Evolutionary conservation across 2,329 filamentous ascomycete genomes (phyloP).

Genomic region (Ophiostoma himal-ulmi): DNA sequence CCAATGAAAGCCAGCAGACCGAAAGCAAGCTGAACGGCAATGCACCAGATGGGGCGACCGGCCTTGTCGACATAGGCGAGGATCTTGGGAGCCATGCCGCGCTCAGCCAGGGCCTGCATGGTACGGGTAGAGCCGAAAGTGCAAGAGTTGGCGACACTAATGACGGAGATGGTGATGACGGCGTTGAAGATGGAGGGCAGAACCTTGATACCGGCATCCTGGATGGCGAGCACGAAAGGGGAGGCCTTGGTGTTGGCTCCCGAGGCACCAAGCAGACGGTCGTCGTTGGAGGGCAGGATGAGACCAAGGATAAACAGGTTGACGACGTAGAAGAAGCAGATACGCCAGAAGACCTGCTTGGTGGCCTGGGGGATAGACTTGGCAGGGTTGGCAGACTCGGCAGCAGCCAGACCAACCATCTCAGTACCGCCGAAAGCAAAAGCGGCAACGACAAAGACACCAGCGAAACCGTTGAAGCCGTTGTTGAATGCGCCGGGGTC

Average conservation of each 20-base stretch:
- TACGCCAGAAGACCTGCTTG: conserved; percentile 52
- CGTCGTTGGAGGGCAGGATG: conserved; percentile 42
- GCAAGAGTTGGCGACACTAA: conserved; percentile 48
- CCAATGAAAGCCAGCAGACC: conserved; percentile 56
- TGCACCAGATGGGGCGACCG: conserved; percentile 54
- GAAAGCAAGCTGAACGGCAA: conserved; percentile 48
- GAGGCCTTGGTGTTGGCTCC: conserved; percentile 42
- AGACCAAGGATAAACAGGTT: conserved; percentile 48
- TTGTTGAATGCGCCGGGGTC: conserved; percentile 50
- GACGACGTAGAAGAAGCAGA: conserved; percentile 48
- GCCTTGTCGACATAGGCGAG: conserved; percentile 56
- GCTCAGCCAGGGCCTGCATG: conserved; percentile 45
- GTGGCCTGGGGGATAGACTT: conserved; percentile 45
- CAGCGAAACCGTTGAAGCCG: conserved; percentile 46
- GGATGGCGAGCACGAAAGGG: conserved; percentile 48
- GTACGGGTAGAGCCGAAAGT: conserved; percentile 48
- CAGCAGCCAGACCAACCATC: conserved; percentile 47
- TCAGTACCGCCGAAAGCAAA: conserved; percentile 50
- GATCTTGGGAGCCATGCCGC: conserved; percentile 49
- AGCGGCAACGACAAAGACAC: conserved; percentile 48
- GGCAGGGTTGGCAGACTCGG: conserved; percentile 45
- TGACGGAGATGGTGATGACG: conserved; percentile 47
- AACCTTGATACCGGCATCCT: conserved; percentile 45
- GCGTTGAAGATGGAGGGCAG: conserved; percentile 50
- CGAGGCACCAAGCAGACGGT: conserved; percentile 36